A percentile compares a stretch with the other conserved stretches of the same genome.
phyloP scores from a whole-genome alignment of 2,329 filamentous ascomycete species.

The Monilinia aucupariae region DNA sequence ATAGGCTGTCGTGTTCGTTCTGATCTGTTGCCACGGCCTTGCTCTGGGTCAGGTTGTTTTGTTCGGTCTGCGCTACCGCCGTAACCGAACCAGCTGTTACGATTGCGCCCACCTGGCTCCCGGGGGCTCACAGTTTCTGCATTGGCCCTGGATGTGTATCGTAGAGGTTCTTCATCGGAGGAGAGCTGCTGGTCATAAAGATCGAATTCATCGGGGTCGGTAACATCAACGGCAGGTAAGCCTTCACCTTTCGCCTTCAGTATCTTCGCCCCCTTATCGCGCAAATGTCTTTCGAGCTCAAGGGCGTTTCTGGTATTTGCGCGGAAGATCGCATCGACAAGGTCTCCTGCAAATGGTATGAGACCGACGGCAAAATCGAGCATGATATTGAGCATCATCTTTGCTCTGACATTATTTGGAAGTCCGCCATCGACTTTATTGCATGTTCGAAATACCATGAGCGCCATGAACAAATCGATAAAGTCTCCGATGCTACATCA shows the following conservation, averaged over 20 bases:
- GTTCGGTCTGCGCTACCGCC: slow-evolving; percentile 31
- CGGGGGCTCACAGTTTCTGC: slow-evolving; percentile 19
- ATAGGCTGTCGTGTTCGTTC: background rate
- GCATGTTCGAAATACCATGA: slow-evolving; percentile 70
- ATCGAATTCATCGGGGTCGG: slow-evolving; percentile 49
- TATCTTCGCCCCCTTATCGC: slow-evolving; percentile 59
- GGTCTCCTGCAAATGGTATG: slow-evolving; percentile 69
- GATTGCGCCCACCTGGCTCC: slow-evolving; percentile 14
- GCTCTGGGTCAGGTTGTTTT: slow-evolving; percentile 32
- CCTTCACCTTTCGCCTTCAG: slow-evolving; percentile 44
- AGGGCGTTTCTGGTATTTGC: slow-evolving; percentile 73
- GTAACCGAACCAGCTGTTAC: slow-evolving; percentile 34
- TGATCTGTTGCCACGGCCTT: slow-evolving; percentile 16
- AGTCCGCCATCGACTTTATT: slow-evolving; percentile 72
- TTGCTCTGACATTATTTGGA: slow-evolving; percentile 50
- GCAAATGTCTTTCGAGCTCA: slow-evolving; percentile 57
- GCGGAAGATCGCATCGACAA: slow-evolving; percentile 64
- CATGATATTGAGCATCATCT: slow-evolving; percentile 77
- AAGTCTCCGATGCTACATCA: slow-evolving; percentile 63
- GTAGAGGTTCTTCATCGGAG: slow-evolving; percentile 30
- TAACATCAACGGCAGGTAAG: slow-evolving; percentile 46
- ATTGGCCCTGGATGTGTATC: slow-evolving; percentile 25
- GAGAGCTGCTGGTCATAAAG: slow-evolving; percentile 24
- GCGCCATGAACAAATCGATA: slow-evolving; percentile 65
- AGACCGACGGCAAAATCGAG: slow-evolving; percentile 70